Conservation (phyloP, 2,329 filamentous ascomycete genomes). For the Microascus cirrosus region DNA sequence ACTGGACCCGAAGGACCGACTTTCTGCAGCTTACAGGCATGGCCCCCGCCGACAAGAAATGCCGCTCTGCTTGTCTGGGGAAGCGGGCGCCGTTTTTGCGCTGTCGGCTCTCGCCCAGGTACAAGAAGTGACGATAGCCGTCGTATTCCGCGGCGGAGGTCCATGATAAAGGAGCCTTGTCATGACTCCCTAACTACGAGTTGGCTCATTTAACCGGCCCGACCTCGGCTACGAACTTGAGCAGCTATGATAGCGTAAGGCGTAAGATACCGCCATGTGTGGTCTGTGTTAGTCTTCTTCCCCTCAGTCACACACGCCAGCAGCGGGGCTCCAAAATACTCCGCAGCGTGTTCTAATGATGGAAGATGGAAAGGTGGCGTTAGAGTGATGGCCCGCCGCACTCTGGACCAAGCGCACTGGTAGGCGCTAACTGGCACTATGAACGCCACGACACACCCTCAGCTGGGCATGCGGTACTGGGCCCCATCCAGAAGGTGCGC, state of each 20-base stretch:
- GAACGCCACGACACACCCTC: too few relatives aligned
- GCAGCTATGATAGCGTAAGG: not conserved
- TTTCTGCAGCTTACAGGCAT: not conserved
- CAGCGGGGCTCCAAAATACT: too few relatives aligned
- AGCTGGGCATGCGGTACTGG: not conserved
- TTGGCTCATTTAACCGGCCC: not conserved
- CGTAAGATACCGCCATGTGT: not conserved
- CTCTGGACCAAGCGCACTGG: not conserved
- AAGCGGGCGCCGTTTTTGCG: not conserved
- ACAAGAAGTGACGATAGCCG: not conserved
- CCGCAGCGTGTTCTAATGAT: too few relatives aligned
- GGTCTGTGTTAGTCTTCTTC: not conserved
- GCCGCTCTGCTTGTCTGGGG: not conserved
- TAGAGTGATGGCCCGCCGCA: not conserved
- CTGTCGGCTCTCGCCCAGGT: not conserved
- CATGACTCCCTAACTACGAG: not conserved
- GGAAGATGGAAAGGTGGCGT: not conserved
- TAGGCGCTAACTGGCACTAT: not conserved
- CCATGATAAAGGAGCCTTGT: not conserved
- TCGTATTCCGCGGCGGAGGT: not conserved
- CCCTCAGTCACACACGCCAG: not conserved
- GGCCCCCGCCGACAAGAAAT: not conserved
- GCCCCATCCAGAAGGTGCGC: not conserved
- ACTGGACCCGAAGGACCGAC: not conserved
- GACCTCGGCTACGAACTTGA: conserved; percentile 1